Evolutionary conservation across 306 rosid species (phyloP), one percentile per base, ranked within the genome.

Genomic region (Lathyrus aphaca): DNA sequence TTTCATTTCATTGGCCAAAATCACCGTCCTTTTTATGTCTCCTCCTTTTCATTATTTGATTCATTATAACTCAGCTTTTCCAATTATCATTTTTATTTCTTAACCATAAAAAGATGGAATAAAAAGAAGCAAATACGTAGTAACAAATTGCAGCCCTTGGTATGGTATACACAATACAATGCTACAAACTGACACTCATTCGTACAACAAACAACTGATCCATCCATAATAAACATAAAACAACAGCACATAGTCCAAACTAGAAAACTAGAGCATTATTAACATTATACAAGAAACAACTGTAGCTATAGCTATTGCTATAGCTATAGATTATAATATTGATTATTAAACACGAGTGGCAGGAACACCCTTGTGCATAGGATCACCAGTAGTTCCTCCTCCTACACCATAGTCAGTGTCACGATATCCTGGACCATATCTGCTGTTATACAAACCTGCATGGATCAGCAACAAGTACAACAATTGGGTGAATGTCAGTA

Each of bases 351-450:
- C 88, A 65, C 89, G 86, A 32, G 87, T 32, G 68, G 66, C 79
- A 30, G 86, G 81, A 42, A 23, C 74, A 66, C 79, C 83, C 83
- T 91, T 91, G 27, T 77, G 97, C 71, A 75, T 66, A 0, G 88
- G 90, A 39, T 86, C 96, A 3, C 46, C 83, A 0, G 83, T 7
- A 4, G 81, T 69, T 1, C 68, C 80, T 3, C 71, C 81, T 3
- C 89, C 84, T 29, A 66, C 67, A 32, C 78, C 86, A 19, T 93
- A 86, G 54, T 86, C 89, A 0, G 80, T 19, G 64, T 90, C 88
- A 11, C 92, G 87, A 74, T 94, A 90, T 0, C 96, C 95, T 0
- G 98, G 97, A n/a, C 97, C 97, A 49, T 90, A 90, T 73, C 83
- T 77, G 80, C 91, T 87, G 63, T 94, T 91, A 68, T 70, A 88